phyloP scores from a whole-genome alignment of 163 green algal genomes.

The Botryococcus braunii region DNA sequence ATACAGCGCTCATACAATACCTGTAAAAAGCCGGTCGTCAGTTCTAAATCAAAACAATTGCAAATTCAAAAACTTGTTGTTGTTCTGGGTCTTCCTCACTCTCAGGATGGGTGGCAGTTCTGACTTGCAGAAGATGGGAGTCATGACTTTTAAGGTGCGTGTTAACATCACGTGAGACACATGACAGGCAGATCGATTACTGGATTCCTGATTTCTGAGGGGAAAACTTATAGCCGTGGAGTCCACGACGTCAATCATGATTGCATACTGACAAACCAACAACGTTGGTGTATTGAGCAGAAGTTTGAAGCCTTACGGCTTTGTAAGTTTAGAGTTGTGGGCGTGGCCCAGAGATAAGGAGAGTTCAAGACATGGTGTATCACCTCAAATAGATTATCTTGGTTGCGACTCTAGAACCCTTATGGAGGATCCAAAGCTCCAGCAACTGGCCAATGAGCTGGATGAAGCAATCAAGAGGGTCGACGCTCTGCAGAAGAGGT shows the following conservation, averaged over 20 bases:
- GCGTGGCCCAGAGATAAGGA: not conserved
- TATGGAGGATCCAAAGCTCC: constrained; percentile 12
- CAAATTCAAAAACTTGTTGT: not conserved
- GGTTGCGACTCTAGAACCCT: too few species aligned
- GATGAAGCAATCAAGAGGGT: constrained; percentile 30
- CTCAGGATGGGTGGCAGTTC: not conserved
- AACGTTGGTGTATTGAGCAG: constrained; percentile 1
- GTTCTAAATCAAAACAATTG: not conserved
- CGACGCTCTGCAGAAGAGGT: constrained; percentile 16
- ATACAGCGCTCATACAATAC: not conserved
- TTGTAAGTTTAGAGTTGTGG: constrained; percentile 7
- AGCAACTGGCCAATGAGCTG: constrained; percentile 22
- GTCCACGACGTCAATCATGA: not conserved
- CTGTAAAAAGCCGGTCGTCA: not conserved
- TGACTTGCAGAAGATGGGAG: too few species aligned
- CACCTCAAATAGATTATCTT: too few species aligned
- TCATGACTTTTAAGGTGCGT: too few species aligned
- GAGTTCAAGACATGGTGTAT: not conserved
- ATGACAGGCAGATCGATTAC: too few species aligned
- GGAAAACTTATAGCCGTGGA: too few species aligned
- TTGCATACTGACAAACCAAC: not conserved
- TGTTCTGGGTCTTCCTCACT: not conserved
- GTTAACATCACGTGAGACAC: too few species aligned
- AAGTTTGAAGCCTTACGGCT: constrained; percentile 1
- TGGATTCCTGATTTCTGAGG: too few species aligned